These are phyloP conservation scores for Elaeis oleifera DNA, from an alignment of 202 grass and related monocot species.

Conservation along the genomic window DNA sequence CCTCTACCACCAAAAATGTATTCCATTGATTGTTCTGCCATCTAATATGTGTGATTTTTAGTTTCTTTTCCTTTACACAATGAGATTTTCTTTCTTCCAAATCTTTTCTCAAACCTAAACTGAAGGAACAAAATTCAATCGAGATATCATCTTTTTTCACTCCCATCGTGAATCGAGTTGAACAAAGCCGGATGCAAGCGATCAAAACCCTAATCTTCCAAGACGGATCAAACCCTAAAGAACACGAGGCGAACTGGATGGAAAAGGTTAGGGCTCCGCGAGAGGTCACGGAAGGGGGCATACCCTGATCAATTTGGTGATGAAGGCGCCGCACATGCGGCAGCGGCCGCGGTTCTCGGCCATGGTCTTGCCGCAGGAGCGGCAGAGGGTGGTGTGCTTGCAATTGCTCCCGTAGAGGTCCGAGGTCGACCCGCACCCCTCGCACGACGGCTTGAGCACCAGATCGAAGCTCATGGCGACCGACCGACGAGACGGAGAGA, in stretches of 20 bases:
- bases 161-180: too few species aligned
- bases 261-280: neutral
- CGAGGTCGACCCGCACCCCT: constrained; percentile 45
- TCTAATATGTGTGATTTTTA: too few species aligned
- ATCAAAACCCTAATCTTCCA: constrained; percentile 3
- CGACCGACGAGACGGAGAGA: too few species aligned
- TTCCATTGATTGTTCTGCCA: too few species aligned
- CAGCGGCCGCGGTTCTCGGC: constrained; percentile 53
- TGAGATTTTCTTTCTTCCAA: too few species aligned
- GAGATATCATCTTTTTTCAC: too few species aligned
- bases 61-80: neutral
- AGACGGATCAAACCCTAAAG: neutral
- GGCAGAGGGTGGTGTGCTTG: constrained; percentile 95
- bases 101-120: too few species aligned
- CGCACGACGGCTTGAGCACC: too few species aligned
- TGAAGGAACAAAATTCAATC: too few species aligned
- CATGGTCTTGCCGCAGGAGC: constrained; percentile 78
- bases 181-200: neutral
- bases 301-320: constrained; percentile 89
- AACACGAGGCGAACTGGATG: neutral
- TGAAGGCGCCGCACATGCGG: constrained; percentile 50
- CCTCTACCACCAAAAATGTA: too few species aligned
- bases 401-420: constrained; percentile 89
- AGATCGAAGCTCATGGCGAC: too few species aligned
- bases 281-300: neutral